Evolutionary conservation across 495 filamentous ascomycete species (phyloP).

Genomic region (Tuber aestivum): DNA sequence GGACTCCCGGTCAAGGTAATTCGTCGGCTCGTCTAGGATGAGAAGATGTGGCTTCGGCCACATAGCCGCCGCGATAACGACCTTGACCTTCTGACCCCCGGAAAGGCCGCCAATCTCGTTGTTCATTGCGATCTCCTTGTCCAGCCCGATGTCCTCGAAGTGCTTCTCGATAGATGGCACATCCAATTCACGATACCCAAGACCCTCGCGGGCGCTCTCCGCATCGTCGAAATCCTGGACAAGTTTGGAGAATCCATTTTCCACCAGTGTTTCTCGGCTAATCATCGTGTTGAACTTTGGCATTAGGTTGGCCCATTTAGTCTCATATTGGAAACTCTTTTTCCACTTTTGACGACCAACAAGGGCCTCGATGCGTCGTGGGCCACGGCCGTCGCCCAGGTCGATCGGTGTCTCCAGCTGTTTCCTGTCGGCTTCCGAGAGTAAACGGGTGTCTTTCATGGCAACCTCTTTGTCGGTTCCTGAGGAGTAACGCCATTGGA

Average conservation of each 20-base stretch:
- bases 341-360: conserved; percentile 98
- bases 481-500: conserved; percentile 97
- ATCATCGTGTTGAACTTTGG: conserved; percentile 91
- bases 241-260: conserved; percentile 82
- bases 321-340: conserved; percentile 98
- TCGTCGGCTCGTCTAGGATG: conserved; percentile 97
- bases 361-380: conserved; percentile 72
- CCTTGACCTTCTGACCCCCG: conserved; percentile 99
- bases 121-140: conserved; percentile 97
- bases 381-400: conserved; percentile 70
- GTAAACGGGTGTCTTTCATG: conserved; percentile 91
- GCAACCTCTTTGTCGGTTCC: conserved; percentile 95
- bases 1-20: conserved; percentile 97
- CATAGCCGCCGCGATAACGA: conserved; percentile 94
- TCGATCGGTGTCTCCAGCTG: conserved; percentile 89
- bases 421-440: conserved; percentile 74
- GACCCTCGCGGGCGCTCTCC: conserved; percentile 92
- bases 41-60: conserved; percentile 98
- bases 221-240: conserved; percentile 98
- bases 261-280: conserved; percentile 82
- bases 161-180: conserved; percentile 94
- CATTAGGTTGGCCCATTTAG: conserved; percentile 84
- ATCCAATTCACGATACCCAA: conserved; percentile 86
- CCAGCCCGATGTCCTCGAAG: conserved; percentile 92
- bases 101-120: conserved; percentile 96